Evolutionary conservation across 805 yeast species (phyloP).

Genomic region (Hanseniaspora clermontiae): DNA sequence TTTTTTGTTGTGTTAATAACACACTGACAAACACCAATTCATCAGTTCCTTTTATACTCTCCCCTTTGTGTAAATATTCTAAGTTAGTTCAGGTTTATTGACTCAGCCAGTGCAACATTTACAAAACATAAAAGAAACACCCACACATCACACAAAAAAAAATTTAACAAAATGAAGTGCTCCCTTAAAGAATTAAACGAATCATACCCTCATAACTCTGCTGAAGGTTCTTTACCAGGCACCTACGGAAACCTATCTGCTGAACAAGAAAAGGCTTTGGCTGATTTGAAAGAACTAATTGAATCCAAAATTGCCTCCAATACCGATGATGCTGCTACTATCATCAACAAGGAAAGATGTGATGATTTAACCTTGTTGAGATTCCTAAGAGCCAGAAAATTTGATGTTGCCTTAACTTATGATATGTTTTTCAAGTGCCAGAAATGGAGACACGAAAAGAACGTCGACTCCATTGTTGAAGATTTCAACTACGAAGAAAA

Average conservation of each 20-base stretch:
- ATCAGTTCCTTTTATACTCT: not conserved
- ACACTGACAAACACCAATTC: not conserved
- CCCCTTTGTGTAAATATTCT: not conserved
- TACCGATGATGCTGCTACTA: not conserved
- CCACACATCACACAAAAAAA: too few relatives aligned
- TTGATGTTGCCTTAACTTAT: constrained; percentile 65
- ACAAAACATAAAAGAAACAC: too few relatives aligned
- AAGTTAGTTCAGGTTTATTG: not conserved
- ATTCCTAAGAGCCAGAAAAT: constrained; percentile 89
- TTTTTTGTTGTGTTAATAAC: too few relatives aligned
- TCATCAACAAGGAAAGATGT: constrained; percentile 37
- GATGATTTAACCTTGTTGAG: constrained; percentile 80
- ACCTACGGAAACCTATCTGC: constrained; percentile 68
- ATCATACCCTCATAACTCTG: constrained; percentile 60
- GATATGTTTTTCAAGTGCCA: constrained; percentile 81
- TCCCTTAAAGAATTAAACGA: constrained; percentile 27
- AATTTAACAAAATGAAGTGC: constrained; percentile 2
- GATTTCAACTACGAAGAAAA: constrained; percentile 93
- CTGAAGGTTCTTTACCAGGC: constrained; percentile 56
- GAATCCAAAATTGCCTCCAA: constrained; percentile 49
- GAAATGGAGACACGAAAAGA: constrained; percentile 79
- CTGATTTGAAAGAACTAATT: constrained; percentile 45
- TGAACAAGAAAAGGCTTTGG: constrained; percentile 50
- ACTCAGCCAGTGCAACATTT: too few relatives aligned
- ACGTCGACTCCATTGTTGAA: constrained; percentile 70